A percentile compares a stretch with the other conserved stretches of the same genome.
Conservation (phyloP, 192 early-diverging fungal species). For the Hyaloraphidium curvatum region DNA sequence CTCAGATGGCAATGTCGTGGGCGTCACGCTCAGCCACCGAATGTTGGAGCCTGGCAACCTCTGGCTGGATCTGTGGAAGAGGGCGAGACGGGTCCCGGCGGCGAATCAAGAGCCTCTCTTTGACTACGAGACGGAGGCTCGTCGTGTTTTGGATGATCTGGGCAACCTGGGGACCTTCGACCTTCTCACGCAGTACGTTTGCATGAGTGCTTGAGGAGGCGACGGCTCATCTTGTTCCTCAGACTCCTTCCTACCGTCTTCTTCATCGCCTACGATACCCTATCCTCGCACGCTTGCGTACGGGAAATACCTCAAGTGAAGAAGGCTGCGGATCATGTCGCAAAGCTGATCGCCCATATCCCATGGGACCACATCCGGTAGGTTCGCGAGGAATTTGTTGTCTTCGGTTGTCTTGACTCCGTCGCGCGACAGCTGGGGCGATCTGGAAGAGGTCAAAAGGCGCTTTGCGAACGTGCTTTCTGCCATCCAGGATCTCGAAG, state of each 20-base stretch:
- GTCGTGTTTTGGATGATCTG: slow-evolving; percentile 50
- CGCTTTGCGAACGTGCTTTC: no score
- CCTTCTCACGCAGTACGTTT: slow-evolving; percentile 27
- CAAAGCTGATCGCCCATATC: slow-evolving; percentile 12
- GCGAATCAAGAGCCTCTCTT: slow-evolving; percentile 59
- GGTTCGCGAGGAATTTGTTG: no score
- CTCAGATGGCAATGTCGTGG: no score
- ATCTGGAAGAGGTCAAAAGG: no score
- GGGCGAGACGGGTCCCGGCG: slow-evolving; percentile 34
- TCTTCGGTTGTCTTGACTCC: no score
- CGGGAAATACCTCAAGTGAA: slow-evolving; percentile 22
- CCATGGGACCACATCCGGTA: slow-evolving; percentile 27
- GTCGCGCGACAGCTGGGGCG: no score
- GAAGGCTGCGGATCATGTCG: slow-evolving; percentile 14
- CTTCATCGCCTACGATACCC: slow-evolving; percentile 49
- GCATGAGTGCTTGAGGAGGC: slow-evolving; percentile 4
- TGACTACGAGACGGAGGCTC: slow-evolving; percentile 50
- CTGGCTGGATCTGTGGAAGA: slow-evolving; percentile 75
- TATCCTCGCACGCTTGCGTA: slow-evolving; percentile 31
- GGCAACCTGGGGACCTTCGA: slow-evolving; percentile 32
- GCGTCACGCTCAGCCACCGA: slow-evolving; percentile 54
- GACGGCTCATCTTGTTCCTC: slow-evolving; percentile 2
- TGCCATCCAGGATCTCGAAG: neutral
- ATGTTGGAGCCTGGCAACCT: slow-evolving; percentile 65
- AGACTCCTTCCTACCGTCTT: slow-evolving; percentile 53